Conservation (phyloP, 352 stramenopile species). For the Phytophthora litchii region DNA sequence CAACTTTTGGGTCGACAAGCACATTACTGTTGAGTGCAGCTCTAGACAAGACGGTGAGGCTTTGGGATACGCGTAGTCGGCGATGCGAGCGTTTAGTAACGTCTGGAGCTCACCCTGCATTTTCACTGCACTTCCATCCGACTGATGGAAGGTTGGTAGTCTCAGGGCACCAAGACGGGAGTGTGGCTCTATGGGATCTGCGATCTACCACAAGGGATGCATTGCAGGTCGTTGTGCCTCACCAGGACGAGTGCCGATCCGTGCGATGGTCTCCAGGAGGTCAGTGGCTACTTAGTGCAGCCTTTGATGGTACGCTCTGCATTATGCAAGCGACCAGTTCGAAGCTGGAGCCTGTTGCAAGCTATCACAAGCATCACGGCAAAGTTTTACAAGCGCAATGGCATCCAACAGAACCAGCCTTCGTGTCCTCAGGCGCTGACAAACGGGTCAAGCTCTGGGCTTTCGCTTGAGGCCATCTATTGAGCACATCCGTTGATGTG, state of each 20-base stretch:
- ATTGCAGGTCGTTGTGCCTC: conserved; percentile 39
- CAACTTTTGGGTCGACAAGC: background rate
- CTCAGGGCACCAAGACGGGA: conserved; percentile 69
- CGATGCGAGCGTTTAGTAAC: conserved; percentile 61
- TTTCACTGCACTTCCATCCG: conserved; percentile 59
- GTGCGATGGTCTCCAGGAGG: conserved; percentile 67
- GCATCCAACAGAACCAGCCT: conserved; percentile 58
- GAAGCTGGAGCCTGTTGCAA: conserved; percentile 46
- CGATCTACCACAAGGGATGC: conserved; percentile 31
- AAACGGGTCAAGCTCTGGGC: conserved; percentile 73
- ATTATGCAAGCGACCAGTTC: conserved; percentile 29
- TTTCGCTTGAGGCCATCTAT: conserved; percentile 35
- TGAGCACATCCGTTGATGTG: background rate
- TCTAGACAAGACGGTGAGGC: conserved; percentile 62
- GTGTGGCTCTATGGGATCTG: conserved; percentile 67
- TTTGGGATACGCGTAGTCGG: conserved; percentile 70
- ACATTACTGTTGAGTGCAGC: conserved; percentile 47
- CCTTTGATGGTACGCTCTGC: conserved; percentile 69
- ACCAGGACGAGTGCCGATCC: conserved; percentile 66
- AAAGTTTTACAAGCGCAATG: conserved; percentile 76
- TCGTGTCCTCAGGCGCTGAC: conserved; percentile 66
- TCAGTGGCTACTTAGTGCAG: conserved; percentile 60
- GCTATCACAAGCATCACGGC: conserved; percentile 63
- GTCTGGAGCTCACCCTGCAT: conserved; percentile 36
- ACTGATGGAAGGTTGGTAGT: conserved; percentile 33